Base-by-base conservation (phyloP, 2,329 filamentous ascomycete species). In the Alternaria incomplexa region DNA sequence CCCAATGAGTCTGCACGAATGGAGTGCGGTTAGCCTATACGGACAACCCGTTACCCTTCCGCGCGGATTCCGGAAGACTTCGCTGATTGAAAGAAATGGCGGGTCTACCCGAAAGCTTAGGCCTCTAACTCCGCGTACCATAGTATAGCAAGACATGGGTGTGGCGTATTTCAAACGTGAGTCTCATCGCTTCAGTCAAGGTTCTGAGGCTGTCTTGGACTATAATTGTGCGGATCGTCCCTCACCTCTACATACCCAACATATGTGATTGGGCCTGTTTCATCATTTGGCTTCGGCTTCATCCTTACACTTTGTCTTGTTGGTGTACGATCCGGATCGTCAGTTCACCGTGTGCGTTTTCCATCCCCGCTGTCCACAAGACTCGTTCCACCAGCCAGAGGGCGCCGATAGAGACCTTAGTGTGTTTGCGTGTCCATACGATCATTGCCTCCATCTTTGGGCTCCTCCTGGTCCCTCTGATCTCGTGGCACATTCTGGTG, bases 381-480 rank as follows among this genome's bases (percentile, higher is more conserved):
- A 64, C 59, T 65, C 57, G 63, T 64, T 69, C 56, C 67, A 73
- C 75, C 67, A 69, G 46, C 66, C 62, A 61, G 55, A 53, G 68
- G 6, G 25, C 59, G 57, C 70, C 69, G 60, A 67, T 54, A 54
- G 56, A 57, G 60, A 28, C 36, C 25, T 63, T 71, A 77, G 73
- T 70, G 69, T 76, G 75, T 77, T 78, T 77, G 76, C 71, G 61
- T 56, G 71, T 65, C 61, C 70, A 70, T 72, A 68, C 66, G 65
- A 68, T 57, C 68, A 67, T 66, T 61, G 55, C 57, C 55, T 63
- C 60, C 65, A 58, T 56, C 56, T 57, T 59, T 51, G 46, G 46
- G 40, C 56, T 54, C 58, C 56, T 51, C 55, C 62, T 57, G 65
- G 56, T 67, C 62, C 52, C 63, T 58, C 55, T 47, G 62, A 63